Evolutionary conservation across 225 moss, liverwort and hornwort species (phyloP).

Genomic region (Sphagnum contortum): DNA sequence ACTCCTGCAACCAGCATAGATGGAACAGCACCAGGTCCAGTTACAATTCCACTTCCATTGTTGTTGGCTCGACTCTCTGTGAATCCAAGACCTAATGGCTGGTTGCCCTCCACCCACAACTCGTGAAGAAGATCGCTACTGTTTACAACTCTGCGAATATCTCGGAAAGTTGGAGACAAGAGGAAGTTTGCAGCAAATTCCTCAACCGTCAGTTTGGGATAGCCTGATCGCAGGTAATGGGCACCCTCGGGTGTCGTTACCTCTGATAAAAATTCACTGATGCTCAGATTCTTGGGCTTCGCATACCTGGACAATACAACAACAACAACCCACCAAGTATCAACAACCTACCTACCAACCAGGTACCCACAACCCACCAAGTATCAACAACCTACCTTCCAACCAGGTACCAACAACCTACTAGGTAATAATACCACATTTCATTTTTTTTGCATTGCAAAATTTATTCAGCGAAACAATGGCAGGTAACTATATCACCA

Average conservation of each 20-base stretch:
- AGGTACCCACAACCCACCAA: background rate
- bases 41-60: conserved; percentile 20
- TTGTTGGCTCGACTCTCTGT: conserved; percentile 35
- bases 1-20: conserved; percentile 45
- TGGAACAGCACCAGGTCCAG: background rate
- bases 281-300: conserved; percentile 66
- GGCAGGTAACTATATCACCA: too few species aligned
- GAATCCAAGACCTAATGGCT: conserved; percentile 75
- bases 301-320: conserved; percentile 40
- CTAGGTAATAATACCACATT: background rate
- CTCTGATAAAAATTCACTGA: conserved; percentile 77
- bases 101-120: conserved; percentile 64
- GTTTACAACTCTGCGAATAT: conserved; percentile 73
- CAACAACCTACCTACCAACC: background rate
- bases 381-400: background rate
- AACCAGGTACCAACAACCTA: background rate
- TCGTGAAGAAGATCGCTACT: conserved; percentile 41
- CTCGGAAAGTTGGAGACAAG: conserved; percentile 50
- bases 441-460: too few species aligned
- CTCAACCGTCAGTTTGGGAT: conserved; percentile 32
- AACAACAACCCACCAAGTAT: background rate
- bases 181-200: conserved; percentile 60
- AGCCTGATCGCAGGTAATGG: conserved; percentile 56
- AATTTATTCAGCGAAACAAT: too few species aligned
- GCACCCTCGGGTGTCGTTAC: conserved; percentile 71